Evolutionary conservation across 768 basidiomycete species (phyloP).

Genomic region (Trametes gibbosa): DNA sequence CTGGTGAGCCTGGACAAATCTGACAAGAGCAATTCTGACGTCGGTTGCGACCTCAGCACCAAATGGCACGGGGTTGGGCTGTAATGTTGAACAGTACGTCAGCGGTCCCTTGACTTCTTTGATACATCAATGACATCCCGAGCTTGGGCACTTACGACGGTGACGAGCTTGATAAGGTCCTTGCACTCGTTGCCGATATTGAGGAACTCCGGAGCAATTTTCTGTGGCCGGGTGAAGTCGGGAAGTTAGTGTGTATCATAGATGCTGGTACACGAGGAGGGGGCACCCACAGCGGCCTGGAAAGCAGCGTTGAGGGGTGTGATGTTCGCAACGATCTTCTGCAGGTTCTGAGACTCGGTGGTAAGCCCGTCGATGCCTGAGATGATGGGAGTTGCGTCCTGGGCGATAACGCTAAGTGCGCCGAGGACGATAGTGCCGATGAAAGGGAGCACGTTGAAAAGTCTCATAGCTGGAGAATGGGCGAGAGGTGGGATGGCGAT

Average conservation of each 20-base stretch:
- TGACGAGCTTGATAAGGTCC: background rate
- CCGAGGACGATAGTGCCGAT: background rate
- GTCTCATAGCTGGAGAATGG: background rate
- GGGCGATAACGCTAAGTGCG: background rate
- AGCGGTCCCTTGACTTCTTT: no score
- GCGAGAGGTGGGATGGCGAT: background rate
- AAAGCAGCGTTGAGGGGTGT: background rate
- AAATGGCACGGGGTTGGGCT: background rate
- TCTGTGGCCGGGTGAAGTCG: background rate
- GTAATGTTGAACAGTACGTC: background rate
- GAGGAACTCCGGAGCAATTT: background rate
- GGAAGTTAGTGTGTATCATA: background rate
- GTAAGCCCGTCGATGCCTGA: background rate
- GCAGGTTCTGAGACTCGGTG: background rate
- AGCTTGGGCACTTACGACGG: background rate
- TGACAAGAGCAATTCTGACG: background rate
- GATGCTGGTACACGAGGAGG: background rate
- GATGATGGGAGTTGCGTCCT: background rate
- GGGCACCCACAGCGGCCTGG: background rate
- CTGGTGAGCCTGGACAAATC: background rate
- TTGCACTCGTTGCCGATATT: background rate
- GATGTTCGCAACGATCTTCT: background rate
- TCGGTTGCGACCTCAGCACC: background rate
- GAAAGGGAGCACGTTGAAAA: background rate
- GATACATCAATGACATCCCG: background rate